phyloP scores from a whole-genome alignment of 106 monocot species.

The Chionographis japonica region DNA sequence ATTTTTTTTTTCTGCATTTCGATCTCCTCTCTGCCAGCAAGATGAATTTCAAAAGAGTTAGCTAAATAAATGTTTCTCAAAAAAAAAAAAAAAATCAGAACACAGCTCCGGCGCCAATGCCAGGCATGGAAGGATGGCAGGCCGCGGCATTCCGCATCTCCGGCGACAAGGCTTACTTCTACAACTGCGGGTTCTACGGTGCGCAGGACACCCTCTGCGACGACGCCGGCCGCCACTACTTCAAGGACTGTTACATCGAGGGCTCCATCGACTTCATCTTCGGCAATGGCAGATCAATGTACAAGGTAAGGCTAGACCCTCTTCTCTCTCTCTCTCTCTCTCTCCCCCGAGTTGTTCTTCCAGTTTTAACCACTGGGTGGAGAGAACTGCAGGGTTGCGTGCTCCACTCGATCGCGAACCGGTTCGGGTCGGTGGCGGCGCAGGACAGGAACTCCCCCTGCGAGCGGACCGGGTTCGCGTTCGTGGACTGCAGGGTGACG shows the following conservation, averaged over 20 bases:
- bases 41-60: too few relatives aligned
- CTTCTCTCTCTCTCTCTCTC: neutral
- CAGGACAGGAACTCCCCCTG: constrained; percentile 66
- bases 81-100: too few relatives aligned
- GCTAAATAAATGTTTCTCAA: too few relatives aligned
- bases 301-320: constrained; percentile 54
- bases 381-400: constrained; percentile 44
- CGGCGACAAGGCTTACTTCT: constrained; percentile 95
- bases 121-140: constrained; percentile 95
- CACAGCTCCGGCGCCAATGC: constrained; percentile 80
- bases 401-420: constrained; percentile 79
- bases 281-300: constrained; percentile 89
- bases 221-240: constrained; percentile 88
- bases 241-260: constrained; percentile 93
- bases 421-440: constrained; percentile 85
- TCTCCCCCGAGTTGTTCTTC: neutral
- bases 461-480: constrained; percentile 75
- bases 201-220: constrained; percentile 96
- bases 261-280: constrained; percentile 99
- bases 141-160: constrained; percentile 89
- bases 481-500: constrained; percentile 81
- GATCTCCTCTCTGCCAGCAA: too few relatives aligned
- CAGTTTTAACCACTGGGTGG: neutral
- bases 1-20: too few relatives aligned
- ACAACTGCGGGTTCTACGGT: constrained; percentile 85